Evolutionary conservation across 192 early-diverging fungal species (phyloP).

Genomic region (Coemansia aciculifera): DNA sequence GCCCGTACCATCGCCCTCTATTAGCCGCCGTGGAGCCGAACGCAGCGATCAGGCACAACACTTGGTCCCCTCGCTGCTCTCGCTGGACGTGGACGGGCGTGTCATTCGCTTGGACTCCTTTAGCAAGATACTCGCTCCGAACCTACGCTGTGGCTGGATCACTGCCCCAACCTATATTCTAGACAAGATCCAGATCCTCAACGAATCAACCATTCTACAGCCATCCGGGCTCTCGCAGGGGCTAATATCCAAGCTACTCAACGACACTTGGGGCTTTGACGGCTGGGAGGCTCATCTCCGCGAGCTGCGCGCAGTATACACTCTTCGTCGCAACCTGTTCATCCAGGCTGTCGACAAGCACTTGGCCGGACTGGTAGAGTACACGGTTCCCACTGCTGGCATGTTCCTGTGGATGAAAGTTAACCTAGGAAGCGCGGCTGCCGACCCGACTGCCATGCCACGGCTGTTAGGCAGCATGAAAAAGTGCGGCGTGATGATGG

Average conservation of each 20-base stretch:
- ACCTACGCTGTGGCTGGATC: slow-evolving; percentile 82
- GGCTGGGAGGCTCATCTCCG: slow-evolving; percentile 76
- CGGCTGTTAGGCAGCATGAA: slow-evolving; percentile 46
- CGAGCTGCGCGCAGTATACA: slow-evolving; percentile 70
- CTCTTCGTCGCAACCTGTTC: slow-evolving; percentile 68
- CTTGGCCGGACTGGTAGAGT: slow-evolving; percentile 61
- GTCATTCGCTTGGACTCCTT: slow-evolving; percentile 92
- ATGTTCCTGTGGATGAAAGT: slow-evolving; percentile 91
- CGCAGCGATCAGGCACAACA: not conserved
- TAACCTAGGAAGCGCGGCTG: slow-evolving; percentile 33
- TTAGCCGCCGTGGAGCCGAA: not conserved
- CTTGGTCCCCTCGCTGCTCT: slow-evolving; percentile 76
- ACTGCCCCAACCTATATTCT: slow-evolving; percentile 68
- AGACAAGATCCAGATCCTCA: slow-evolving; percentile 76
- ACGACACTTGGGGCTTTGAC: slow-evolving; percentile 71
- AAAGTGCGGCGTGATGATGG: slow-evolving; percentile 55
- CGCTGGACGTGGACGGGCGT: slow-evolving; percentile 83
- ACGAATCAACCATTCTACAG: slow-evolving; percentile 79
- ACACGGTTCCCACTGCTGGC: slow-evolving; percentile 63
- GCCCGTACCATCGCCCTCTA: slow-evolving; percentile 5
- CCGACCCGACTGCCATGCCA: slow-evolving; percentile 31
- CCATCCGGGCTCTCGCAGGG: slow-evolving; percentile 85
- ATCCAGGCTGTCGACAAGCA: slow-evolving; percentile 63
- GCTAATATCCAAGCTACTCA: slow-evolving; percentile 69
- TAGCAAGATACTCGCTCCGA: slow-evolving; percentile 89